A percentile compares a stretch with the other conserved stretches of the same genome.
These are phyloP conservation scores for Rhizoclosmatium globosum DNA, from an alignment of 192 early-diverging fungal species.

Conservation along the genomic window DNA sequence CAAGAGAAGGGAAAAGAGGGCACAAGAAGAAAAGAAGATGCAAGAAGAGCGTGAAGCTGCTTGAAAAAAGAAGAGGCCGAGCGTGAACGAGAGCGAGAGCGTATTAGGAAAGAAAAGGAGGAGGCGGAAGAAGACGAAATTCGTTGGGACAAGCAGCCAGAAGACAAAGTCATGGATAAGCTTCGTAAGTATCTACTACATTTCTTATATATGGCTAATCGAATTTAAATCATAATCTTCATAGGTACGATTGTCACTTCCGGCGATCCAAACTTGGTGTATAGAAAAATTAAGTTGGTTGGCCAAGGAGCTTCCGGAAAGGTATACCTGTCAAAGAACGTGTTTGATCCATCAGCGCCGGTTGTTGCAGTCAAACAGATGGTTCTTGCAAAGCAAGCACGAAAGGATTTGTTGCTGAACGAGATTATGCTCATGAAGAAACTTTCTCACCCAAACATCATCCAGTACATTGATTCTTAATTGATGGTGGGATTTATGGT, in stretches of 20 bases:
- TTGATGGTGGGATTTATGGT: conserved; percentile 87
- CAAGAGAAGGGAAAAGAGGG: background rate
- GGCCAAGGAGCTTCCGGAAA: conserved; percentile 76
- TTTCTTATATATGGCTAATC: background rate
- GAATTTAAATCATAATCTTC: background rate
- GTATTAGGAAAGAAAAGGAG: conserved; percentile 4
- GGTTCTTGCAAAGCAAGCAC: conserved; percentile 85
- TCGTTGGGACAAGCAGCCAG: conserved; percentile 77
- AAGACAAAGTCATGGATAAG: conserved; percentile 92
- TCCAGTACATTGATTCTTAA: conserved; percentile 89
- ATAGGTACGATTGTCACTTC: conserved; percentile 80
- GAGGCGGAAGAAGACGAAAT: background rate
- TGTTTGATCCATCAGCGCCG: background rate
- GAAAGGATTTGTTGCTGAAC: conserved; percentile 91
- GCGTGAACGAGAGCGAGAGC: background rate
- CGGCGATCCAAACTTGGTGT: conserved; percentile 88
- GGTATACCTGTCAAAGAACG: background rate
- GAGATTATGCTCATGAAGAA: conserved; percentile 95
- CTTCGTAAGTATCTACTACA: conserved; percentile 58
- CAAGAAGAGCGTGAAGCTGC: background rate
- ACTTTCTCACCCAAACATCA: conserved; percentile 87
- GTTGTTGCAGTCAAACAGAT: conserved; percentile 95
- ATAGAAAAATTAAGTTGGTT: conserved; percentile 92
- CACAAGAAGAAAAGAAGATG: background rate
- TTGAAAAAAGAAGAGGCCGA: background rate